phyloP scores from a whole-genome alignment of 2,329 filamentous ascomycete genomes.

The Trichoderma afroharzianum region DNA sequence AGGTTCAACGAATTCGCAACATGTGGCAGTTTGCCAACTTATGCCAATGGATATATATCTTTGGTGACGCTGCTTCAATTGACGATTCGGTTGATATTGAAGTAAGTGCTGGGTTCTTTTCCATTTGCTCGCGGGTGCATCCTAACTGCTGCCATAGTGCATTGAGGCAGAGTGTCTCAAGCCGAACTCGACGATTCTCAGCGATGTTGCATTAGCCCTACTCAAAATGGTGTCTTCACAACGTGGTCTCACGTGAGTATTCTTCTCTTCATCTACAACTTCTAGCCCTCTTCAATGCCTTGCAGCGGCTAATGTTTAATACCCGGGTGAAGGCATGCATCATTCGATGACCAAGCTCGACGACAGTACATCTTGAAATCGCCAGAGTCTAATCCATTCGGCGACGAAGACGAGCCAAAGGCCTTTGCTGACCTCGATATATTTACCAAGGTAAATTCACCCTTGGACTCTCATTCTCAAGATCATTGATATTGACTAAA shows the following conservation, averaged over 20 bases:
- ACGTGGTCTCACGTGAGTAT: constrained; percentile 78
- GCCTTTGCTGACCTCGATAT: constrained; percentile 80
- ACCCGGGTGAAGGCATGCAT: constrained; percentile 60
- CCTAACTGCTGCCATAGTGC: constrained; percentile 53
- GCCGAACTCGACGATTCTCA: constrained; percentile 68
- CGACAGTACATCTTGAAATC: constrained; percentile 84
- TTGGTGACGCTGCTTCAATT: constrained; percentile 85
- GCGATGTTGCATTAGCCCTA: constrained; percentile 78
- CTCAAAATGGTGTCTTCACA: constrained; percentile 94
- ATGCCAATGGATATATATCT: constrained; percentile 89
- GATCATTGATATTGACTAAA: background rate
- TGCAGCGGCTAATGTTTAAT: constrained; percentile 20
- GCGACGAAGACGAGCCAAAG: constrained; percentile 65
- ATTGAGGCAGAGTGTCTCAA: constrained; percentile 86
- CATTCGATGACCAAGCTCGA: constrained; percentile 90
- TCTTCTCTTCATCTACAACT: background rate
- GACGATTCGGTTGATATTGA: constrained; percentile 86
- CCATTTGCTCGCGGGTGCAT: background rate
- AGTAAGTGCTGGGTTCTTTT: constrained; percentile 46
- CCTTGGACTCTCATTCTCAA: background rate
- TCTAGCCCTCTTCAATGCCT: background rate
- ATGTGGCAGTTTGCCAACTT: constrained; percentile 96
- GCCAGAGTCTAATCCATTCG: constrained; percentile 78
- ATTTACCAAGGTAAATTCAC: constrained; percentile 64
- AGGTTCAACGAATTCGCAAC: constrained; percentile 61